phyloP scores from a whole-genome alignment of 129 eudicot species.

The Kitagawia praeruptora region DNA sequence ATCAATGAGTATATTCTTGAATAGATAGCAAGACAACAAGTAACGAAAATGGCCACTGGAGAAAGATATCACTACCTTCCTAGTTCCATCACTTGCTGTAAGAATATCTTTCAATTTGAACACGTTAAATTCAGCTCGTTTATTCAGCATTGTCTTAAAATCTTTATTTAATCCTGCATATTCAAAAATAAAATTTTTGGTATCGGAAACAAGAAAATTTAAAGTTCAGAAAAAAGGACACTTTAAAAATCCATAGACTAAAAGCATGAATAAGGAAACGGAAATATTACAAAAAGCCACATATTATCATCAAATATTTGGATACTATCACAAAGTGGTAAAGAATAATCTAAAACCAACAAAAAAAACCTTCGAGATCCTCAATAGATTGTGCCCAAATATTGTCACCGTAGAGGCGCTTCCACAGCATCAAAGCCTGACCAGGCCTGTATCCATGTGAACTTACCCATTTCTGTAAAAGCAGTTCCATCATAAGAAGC shows the following conservation, averaged over 20 bases:
- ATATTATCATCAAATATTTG: neutral
- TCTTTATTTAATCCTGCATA: conserved; percentile 74
- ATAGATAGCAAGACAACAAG: neutral
- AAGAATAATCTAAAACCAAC: neutral
- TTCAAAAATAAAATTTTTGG: neutral
- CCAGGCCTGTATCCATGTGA: conserved; percentile 84
- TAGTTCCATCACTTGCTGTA: conserved; percentile 83
- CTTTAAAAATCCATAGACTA: neutral
- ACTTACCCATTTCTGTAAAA: conserved; percentile 65
- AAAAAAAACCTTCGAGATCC: conserved; percentile 62
- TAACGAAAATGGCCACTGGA: neutral
- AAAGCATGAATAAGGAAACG: conserved; percentile 1
- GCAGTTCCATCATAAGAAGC: conserved; percentile 12
- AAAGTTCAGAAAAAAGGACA: neutral
- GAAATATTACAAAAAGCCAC: neutral
- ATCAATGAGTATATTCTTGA: conserved; percentile 53
- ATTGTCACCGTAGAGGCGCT: conserved; percentile 75
- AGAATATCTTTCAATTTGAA: conserved; percentile 60
- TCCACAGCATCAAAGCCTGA: conserved; percentile 95
- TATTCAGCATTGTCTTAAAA: conserved; percentile 52
- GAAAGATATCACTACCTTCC: conserved; percentile 50
- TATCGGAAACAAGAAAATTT: neutral
- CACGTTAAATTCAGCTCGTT: conserved; percentile 56
- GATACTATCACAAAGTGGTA: neutral
- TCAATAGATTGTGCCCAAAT: conserved; percentile 65